Evolutionary conservation across 345 rosid genomes (phyloP), one percentile per base, ranked within the genome.

Genomic region (Bretschneidera sinensis): DNA sequence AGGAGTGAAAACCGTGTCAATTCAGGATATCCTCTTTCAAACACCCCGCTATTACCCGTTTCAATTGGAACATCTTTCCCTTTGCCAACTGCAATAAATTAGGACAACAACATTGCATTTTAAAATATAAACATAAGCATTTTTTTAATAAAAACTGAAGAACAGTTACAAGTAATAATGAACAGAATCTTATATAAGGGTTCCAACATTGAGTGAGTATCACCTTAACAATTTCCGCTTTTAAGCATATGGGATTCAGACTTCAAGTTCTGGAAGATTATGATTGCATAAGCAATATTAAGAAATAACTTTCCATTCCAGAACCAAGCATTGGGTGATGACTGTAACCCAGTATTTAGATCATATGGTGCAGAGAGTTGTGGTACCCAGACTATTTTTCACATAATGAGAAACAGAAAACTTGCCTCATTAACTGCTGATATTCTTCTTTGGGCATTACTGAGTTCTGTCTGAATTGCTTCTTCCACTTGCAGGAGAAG

Each of bases 351-450:
- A 55, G 15, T 1, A 24, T 19, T 50, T 20, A 23, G 52, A 55
- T 55, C 24, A n/a, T 21, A 50, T 35, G 39, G 17, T 5, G 13
- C 33, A 57, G 19, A 18, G 17, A 51, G 5, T 16, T n/a, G 55
- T 35, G 21, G n/a, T n/a, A n/a, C 5, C 35, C 24, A 14, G 9
- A 18, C 45, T 24, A 0, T 21, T 39, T 28, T 7, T 25, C 2
- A 31, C 52, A 47, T 15, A 51, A 58, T 50, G 21, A 62, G 49
- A 58, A 53, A 18, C 47, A 61, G 28, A 50, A 55, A 55, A 52
- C 91, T 81, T 88, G 79, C 99, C 95, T 88, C 69, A 43, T 83
- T 76, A 60, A 88, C 85, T 6, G 82, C 74, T 24, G 70, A 51
- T 43, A 88, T 77, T 73, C 85, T 82, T 59, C 78, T 83, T 45